phyloP scores from a whole-genome alignment of 768 basidiomycete species.

The Mrakia frigida region DNA sequence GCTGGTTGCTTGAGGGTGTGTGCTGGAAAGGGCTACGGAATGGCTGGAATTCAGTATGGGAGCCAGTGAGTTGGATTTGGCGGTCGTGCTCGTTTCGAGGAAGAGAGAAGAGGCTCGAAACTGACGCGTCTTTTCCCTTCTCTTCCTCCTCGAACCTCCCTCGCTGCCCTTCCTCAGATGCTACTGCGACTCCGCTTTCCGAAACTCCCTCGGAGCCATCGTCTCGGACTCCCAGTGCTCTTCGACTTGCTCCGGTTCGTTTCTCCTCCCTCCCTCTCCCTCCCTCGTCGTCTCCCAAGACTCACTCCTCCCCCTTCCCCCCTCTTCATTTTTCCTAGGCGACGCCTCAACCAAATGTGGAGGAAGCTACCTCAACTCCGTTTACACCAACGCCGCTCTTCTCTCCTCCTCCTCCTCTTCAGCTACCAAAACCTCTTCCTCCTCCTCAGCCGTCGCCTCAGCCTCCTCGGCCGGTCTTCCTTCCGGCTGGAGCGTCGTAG shows the following conservation, averaged over 20 bases:
- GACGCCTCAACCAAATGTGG: slow-evolving; percentile 2
- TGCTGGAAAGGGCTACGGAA: background rate
- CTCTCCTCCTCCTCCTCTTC: background rate
- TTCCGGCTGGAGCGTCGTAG: background rate
- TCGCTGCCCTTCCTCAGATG: background rate
- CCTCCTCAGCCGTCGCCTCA: background rate
- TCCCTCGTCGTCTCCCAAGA: background rate
- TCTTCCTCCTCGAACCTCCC: background rate
- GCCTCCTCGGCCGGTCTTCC: background rate
- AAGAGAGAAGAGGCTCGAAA: background rate
- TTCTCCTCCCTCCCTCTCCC: background rate
- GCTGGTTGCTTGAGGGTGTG: background rate
- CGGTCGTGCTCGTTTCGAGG: background rate
- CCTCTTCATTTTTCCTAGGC: background rate
- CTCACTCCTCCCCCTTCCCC: no score
- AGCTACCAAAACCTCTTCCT: background rate
- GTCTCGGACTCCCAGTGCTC: background rate
- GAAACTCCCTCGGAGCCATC: background rate
- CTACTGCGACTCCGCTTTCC: slow-evolving; percentile 11
- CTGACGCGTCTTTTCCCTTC: no score
- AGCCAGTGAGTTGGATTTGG: background rate
- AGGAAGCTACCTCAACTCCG: background rate
- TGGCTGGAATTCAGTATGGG: slow-evolving; percentile 11
- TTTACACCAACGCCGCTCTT: background rate
- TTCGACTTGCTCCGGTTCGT: background rate